Conservation (phyloP, 148 eudicot species). For the Chenopodium suecicum region DNA sequence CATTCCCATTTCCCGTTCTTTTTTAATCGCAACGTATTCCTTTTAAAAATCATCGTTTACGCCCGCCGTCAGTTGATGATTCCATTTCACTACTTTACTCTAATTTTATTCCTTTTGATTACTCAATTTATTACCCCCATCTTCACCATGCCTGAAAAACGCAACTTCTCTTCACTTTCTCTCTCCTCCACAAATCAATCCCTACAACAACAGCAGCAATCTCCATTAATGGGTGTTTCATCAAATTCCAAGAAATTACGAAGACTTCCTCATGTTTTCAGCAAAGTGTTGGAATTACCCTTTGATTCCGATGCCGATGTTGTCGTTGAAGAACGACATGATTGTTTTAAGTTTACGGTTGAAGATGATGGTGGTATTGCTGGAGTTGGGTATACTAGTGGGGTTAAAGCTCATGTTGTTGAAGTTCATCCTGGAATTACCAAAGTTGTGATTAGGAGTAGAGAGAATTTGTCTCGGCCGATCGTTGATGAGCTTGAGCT, state of each 20-base stretch:
- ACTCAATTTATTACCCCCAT: conserved; percentile 6
- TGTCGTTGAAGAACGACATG: conserved; percentile 43
- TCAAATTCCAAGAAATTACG: conserved; percentile 45
- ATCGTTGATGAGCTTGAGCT: conserved; percentile 41
- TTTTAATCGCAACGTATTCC: too few relatives aligned
- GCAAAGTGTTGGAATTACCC: conserved; percentile 64
- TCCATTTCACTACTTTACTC: conserved; percentile 2
- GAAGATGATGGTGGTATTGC: background rate
- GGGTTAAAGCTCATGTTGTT: conserved; percentile 45
- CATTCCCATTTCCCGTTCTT: too few relatives aligned
- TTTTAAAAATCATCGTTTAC: too few relatives aligned
- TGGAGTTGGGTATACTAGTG: conserved; percentile 6
- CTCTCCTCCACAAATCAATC: conserved; percentile 4
- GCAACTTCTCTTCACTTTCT: conserved; percentile 19
- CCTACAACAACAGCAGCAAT: background rate
- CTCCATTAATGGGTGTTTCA: conserved; percentile 12
- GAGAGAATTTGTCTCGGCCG: conserved; percentile 16
- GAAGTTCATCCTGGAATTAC: conserved; percentile 63
- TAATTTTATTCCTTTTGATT: conserved; percentile 19
- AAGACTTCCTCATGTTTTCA: conserved; percentile 69
- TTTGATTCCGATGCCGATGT: conserved; percentile 63
- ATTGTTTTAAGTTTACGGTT: conserved; percentile 43
- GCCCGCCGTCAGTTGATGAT: conserved; percentile 6
- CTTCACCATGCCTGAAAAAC: conserved; percentile 28
- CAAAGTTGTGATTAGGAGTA: conserved; percentile 47